These are phyloP conservation scores for Melampsora abietis-canadensis DNA, from an alignment of 1,284 basidiomycete species.

Conservation along the genomic window DNA sequence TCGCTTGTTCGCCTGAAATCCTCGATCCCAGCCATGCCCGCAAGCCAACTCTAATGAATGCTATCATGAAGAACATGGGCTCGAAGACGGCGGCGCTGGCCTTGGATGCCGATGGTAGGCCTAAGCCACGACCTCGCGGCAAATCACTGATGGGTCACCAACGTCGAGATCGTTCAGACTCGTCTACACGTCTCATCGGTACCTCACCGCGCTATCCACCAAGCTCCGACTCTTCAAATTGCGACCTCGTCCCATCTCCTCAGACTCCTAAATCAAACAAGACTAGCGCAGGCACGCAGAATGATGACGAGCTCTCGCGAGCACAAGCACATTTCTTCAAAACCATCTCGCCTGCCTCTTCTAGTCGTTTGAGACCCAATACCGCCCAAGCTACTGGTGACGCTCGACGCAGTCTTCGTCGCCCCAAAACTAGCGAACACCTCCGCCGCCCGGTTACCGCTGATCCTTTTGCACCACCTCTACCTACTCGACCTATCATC, in stretches of 20 bases:
- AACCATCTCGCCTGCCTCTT: conserved; percentile 36
- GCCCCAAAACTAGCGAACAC: conserved; percentile 39
- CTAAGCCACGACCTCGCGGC: conserved; percentile 23
- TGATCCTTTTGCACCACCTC: conserved; percentile 8
- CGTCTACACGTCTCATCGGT: conserved; percentile 19
- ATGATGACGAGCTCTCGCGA: conserved; percentile 32
- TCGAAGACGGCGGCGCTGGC: conserved; percentile 27
- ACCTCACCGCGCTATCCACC: conserved; percentile 19
- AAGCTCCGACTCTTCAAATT: conserved; percentile 2
- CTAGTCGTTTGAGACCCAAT: conserved; percentile 30
- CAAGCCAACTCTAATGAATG: conserved; percentile 38
- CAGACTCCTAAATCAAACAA: conserved; percentile 16
- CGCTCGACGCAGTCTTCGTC: conserved; percentile 11
- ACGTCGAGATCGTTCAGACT: conserved; percentile 33
- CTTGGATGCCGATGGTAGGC: conserved; percentile 26
- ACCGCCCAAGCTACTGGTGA: conserved; percentile 22
- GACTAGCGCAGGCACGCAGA: conserved; percentile 11
- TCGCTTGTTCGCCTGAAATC: conserved; percentile 41
- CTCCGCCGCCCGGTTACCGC: conserved; percentile 36
- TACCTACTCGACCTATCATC: conserved; percentile 13
- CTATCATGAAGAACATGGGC: conserved; percentile 39
- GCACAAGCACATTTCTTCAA: conserved; percentile 41
- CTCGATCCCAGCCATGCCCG: conserved; percentile 38
- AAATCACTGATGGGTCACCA: conserved; percentile 33
- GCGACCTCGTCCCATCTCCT: conserved; percentile 23